Evolutionary conservation across 1,284 basidiomycete genomes (phyloP).

Genomic region (Cutaneotrichosporon sp.): DNA sequence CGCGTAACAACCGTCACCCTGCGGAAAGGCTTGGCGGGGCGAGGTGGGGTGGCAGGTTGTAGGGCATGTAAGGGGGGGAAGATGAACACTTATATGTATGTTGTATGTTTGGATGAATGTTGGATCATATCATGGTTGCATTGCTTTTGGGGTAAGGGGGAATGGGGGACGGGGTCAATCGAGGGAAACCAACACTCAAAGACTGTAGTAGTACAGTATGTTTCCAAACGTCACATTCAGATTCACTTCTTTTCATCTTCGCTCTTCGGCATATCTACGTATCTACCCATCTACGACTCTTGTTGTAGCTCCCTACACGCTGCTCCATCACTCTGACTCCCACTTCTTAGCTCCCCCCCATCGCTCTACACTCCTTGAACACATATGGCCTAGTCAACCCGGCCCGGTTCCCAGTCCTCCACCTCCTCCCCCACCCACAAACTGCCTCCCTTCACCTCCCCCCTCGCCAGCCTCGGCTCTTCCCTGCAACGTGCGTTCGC

Average conservation of each 20-base stretch:
- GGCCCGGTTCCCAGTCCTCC: not conserved
- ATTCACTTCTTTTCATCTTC: not conserved
- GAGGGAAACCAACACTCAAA: not conserved
- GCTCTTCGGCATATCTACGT: too few species aligned
- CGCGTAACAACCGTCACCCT: not conserved
- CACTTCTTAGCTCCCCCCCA: not conserved
- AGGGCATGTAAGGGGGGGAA: too few species aligned
- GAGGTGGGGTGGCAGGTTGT: not conserved
- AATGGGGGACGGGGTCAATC: not conserved
- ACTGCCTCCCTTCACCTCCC: conserved; percentile 12
- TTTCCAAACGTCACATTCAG: not conserved
- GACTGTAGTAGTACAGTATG: too few species aligned
- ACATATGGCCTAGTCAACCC: not conserved
- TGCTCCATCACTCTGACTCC: not conserved
- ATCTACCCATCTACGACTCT: too few species aligned
- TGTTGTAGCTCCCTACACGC: too few species aligned
- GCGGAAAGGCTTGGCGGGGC: too few species aligned
- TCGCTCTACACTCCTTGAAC: not conserved
- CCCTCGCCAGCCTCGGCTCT: conserved; percentile 13
- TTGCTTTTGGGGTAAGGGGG: too few species aligned
- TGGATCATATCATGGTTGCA: too few species aligned
- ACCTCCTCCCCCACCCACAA: not conserved
- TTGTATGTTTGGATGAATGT: not conserved
- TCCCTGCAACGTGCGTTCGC: conserved; percentile 20
- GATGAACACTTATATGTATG: too few species aligned